A percentile compares a stretch with the other conserved stretches of the same genome.
phyloP scores from a whole-genome alignment of 208 protist genomes.

The Acanthamoeba sp. region DNA sequence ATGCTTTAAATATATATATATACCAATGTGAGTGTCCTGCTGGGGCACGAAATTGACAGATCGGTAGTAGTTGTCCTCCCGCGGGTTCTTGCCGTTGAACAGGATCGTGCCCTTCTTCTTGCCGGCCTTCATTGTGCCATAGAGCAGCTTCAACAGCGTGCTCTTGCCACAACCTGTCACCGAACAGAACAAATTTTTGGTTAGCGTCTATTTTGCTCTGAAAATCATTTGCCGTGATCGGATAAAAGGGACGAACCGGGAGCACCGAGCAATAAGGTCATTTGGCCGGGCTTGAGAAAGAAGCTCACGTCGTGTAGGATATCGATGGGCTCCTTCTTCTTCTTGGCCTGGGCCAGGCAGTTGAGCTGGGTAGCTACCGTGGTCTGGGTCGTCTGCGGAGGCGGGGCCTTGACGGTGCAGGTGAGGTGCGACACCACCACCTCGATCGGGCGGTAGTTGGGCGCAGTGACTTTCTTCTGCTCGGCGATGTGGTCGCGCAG shows the following conservation, averaged over 20 bases:
- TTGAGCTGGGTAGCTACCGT: slow-evolving; percentile 43
- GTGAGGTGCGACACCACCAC: slow-evolving; percentile 13
- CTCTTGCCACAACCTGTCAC: slow-evolving; percentile 72
- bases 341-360: neutral
- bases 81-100: slow-evolving; percentile 65
- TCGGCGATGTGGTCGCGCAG: slow-evolving; percentile 45
- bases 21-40: slow-evolving; percentile 79
- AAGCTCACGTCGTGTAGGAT: slow-evolving; percentile 32
- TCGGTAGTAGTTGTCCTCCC: slow-evolving; percentile 1
- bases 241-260: neutral
- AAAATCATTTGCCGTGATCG: neutral
- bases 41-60: slow-evolving; percentile 78
- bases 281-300: slow-evolving; percentile 25
- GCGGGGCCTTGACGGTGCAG: slow-evolving; percentile 1
- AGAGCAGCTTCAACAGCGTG: slow-evolving; percentile 77
- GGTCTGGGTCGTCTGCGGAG: slow-evolving; percentile 3
- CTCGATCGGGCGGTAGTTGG: slow-evolving; percentile 36
- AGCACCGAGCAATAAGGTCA: slow-evolving; percentile 22
- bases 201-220: neutral
- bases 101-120: slow-evolving; percentile 29
- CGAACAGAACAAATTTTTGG: neutral
- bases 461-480: neutral
- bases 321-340: slow-evolving; percentile 21
- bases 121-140: neutral
- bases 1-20: neutral